Evolutionary conservation across 2,329 filamentous ascomycete species (phyloP), one percentile per base, ranked within the genome.

Genomic region (Xylariaceae sp.): DNA sequence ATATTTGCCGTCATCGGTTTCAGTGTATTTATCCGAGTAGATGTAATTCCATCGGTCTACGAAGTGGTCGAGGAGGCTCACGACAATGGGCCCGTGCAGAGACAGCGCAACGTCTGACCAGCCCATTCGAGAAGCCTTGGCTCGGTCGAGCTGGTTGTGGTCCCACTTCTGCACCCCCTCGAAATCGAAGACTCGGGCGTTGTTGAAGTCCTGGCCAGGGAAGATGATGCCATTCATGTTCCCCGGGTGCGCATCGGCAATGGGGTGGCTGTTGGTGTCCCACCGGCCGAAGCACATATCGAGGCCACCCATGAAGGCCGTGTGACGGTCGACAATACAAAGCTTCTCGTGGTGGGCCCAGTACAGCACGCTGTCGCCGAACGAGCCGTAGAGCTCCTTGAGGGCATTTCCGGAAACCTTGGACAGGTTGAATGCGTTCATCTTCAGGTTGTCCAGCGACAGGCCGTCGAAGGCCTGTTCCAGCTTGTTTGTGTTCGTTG

Each of bases 321-420:
- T 67, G 8, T 69, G 68, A n/a, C 80, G 76, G 55, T 95, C 88
- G 12, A 95, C 64, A 2, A 94, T 55, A 46, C 85, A 86, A 1
- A 94, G 72, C 60, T 95, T 95, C 61, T 95, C 88, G 48, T 94
- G 88, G 49, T 94, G 88, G 3, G 87, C 86, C 88, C 88, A 94
- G 60, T 86, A 94, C 1, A 94, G 63, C 9, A 94, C 82, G 2
- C 88, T 76, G 45, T 83, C 87, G 19, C 88, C 83, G 21, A 77
- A 77, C 31, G 84, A 80, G 34, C 89, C 89, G 51, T 94, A 94
- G 1, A 94, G 60, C 1, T 80, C 76, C 53, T 87, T 84, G 31
- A 94, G 54, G 2, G 82, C 74, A 50, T 92, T 83, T 16, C 70
- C 68, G 0, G 84, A 83, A 27, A 88, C 66, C 47, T 80, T 80